Base-by-base conservation (phyloP, 768 basidiomycete species). In the Phanerodontia chrysosporium region DNA sequence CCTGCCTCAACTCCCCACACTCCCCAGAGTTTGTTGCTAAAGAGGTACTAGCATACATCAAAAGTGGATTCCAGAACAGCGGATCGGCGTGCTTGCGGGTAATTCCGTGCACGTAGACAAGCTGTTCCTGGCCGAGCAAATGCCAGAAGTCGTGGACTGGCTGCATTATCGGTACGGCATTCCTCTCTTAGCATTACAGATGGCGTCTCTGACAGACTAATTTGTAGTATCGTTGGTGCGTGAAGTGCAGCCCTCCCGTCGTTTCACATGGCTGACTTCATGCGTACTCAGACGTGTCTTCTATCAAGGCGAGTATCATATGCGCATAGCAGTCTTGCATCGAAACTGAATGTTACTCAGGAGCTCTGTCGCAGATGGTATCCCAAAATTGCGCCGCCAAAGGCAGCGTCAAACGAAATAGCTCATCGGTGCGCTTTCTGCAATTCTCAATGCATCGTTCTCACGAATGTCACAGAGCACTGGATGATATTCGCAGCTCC, bases 41-140 rank as follows among this genome's bases (percentile, higher is more conserved):
- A 22, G 70, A 78, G 21, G 86, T 95, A 3, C 73, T 93, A 21
- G 74, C 75, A 1, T 97, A 98, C 69, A 84, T 98, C 68, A 85
- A 89, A 84, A 80, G 67, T 93, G 94, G 92, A 77, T 97, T 35
- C 94, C 95, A 13, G 70, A 78, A 16, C 75, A 76, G 59, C 74
- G 78, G 36, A 75, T 72, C 6, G 92, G 81, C 1, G 79, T 92
- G 8, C 80, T 94, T n/a, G 92, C 95, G 5, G 95, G 95, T 14
- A 95, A 81, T 67, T 89, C 91, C 12, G 90, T 96, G 2, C 92
- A 97, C 67, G 84, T 83, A 1, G 94, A 97, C 72, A 79, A 82
- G 55, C 71, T 75, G 2, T 94, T 94, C 69, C 75, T 94, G 27
- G 76, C 75, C 3, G 83, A 83, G 67, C 82, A 90, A 55, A 95